Conservation (phyloP, 176 grass and related monocot species). For the Avena eriantha region DNA sequence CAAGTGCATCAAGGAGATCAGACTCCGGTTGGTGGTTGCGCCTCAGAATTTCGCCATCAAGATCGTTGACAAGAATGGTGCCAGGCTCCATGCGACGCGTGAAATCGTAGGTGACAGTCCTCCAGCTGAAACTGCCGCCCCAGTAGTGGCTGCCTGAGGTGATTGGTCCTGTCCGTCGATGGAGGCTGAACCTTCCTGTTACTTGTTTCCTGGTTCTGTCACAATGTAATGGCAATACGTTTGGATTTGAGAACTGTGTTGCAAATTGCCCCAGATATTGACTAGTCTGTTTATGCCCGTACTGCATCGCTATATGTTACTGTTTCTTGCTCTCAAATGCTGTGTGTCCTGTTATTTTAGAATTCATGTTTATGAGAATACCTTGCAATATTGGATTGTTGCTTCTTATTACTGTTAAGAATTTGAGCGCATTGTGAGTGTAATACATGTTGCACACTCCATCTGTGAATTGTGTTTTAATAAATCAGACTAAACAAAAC, state of each 20-base stretch:
- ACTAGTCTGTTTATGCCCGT: slow-evolving; percentile 8
- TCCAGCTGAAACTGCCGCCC: slow-evolving; percentile 21
- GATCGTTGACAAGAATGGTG: slow-evolving; percentile 60
- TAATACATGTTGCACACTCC: not conserved
- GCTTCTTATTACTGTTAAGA: not conserved
- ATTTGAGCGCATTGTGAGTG: not conserved
- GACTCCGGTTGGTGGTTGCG: slow-evolving; percentile 72
- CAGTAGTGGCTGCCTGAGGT: slow-evolving; percentile 1
- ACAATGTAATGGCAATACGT: slow-evolving; percentile 46
- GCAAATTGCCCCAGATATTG: slow-evolving; percentile 22
- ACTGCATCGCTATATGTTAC: slow-evolving; percentile 6
- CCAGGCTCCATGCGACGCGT: slow-evolving; percentile 29
- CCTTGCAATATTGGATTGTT: not conserved
- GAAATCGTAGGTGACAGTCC: slow-evolving; percentile 23
- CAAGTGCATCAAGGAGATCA: slow-evolving; percentile 88
- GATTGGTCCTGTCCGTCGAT: not conserved
- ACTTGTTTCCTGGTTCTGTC: slow-evolving; percentile 38
- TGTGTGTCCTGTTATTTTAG: not conserved
- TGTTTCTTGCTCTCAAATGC: not conserved
- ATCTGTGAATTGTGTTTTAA: not conserved
- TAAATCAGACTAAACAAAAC: not conserved
- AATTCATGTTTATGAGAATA: not conserved
- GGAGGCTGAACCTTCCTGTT: not conserved
- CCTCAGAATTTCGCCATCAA: slow-evolving; percentile 90
- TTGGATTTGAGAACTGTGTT: slow-evolving; percentile 25